phyloP scores from a whole-genome alignment of 208 protist species.

The Trypanosoma melophagium region DNA sequence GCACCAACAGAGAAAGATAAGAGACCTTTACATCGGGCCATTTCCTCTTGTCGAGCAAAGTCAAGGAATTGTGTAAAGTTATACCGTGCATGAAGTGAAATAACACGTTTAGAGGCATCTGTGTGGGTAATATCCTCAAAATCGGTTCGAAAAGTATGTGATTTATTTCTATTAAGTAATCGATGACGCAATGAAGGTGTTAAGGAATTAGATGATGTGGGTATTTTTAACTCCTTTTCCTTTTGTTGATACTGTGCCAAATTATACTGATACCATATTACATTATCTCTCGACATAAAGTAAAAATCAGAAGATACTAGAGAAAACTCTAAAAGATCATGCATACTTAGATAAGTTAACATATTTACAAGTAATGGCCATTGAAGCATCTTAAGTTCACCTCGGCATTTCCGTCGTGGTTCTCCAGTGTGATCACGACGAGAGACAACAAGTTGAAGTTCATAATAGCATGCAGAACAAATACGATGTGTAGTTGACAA shows the following conservation, averaged over 20 bases:
- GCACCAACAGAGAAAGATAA: slow-evolving; percentile 71
- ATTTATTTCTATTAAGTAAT: slow-evolving; percentile 2
- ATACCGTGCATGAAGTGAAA: slow-evolving; percentile 84
- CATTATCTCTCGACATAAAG: slow-evolving; percentile 81
- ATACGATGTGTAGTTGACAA: slow-evolving; percentile 27
- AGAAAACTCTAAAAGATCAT: slow-evolving; percentile 52
- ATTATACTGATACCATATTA: slow-evolving; percentile 89
- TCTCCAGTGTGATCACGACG: slow-evolving; percentile 63
- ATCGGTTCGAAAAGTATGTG: slow-evolving; percentile 5
- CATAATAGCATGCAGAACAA: slow-evolving; percentile 76
- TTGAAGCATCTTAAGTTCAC: slow-evolving; percentile 85
- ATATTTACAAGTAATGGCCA: slow-evolving; percentile 72
- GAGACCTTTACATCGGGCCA: slow-evolving; percentile 74
- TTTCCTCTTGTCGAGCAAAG: slow-evolving; percentile 72
- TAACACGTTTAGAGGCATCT: slow-evolving; percentile 73
- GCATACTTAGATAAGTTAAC: slow-evolving; percentile 60
- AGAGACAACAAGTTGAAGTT: slow-evolving; percentile 79
- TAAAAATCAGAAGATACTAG: slow-evolving; percentile 85
- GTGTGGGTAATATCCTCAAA: slow-evolving; percentile 30
- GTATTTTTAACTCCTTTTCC: slow-evolving; percentile 33
- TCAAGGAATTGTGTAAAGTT: slow-evolving; percentile 90
- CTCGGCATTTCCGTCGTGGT: slow-evolving; percentile 68
- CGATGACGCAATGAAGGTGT: slow-evolving; percentile 2
- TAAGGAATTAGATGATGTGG: background rate
- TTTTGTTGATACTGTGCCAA: slow-evolving; percentile 58